Percentiles rank a stretch among this genome's conserved stretches.
Conservation (phyloP, 768 basidiomycete species). For the Rhizopogon vesiculosus region DNA sequence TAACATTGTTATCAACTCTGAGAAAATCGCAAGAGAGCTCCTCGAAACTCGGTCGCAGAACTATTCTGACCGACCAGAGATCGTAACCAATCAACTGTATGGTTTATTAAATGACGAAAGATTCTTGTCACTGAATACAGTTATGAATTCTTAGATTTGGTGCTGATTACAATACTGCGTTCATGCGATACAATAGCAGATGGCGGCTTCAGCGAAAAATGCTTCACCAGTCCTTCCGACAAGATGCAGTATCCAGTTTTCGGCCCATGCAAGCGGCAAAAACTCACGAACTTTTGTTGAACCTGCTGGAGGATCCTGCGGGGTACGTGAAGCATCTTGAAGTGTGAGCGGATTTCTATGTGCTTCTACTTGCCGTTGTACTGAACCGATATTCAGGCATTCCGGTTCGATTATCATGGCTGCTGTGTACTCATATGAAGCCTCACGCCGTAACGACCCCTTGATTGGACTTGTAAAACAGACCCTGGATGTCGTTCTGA, state of each 20-base stretch:
- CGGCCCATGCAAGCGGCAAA: slow-evolving; percentile 1
- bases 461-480: too few relatives aligned
- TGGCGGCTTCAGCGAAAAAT: slow-evolving; percentile 13
- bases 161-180: slow-evolving; percentile 2
- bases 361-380: not conserved
- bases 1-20: slow-evolving; percentile 10
- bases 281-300: not conserved
- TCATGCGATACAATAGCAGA: slow-evolving; percentile 8
- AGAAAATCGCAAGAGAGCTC: slow-evolving; percentile 5
- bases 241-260: not conserved
- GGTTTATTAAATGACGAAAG: not conserved
- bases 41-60: slow-evolving; percentile 6
- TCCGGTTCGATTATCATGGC: slow-evolving; percentile 3
- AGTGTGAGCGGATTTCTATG: not conserved
- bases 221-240: slow-evolving; percentile 7
- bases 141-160: not conserved
- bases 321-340: not conserved
- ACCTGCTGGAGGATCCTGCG: not conserved
- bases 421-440: slow-evolving; percentile 3
- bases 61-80: slow-evolving; percentile 6
- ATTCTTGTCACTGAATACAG: not conserved
- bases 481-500: not conserved
- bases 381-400: not conserved
- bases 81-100: slow-evolving; percentile 1
- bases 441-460: not conserved